A percentile compares a stretch with the other conserved stretches of the same genome.
These are phyloP conservation scores for Podaxis sp. DNA, from an alignment of 768 basidiomycete genomes.

Conservation along the genomic window DNA sequence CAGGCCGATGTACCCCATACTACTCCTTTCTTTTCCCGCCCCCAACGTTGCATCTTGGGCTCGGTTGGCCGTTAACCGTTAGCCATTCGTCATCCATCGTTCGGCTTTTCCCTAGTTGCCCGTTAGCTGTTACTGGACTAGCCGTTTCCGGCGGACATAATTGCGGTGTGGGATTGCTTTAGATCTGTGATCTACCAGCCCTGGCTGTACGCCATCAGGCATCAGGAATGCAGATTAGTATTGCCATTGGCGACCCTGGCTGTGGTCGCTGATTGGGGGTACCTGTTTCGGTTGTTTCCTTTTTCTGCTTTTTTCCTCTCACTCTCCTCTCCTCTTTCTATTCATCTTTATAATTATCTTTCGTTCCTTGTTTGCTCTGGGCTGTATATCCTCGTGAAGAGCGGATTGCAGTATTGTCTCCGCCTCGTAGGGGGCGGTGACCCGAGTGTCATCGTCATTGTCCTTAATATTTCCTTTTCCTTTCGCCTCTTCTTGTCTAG, in stretches of 20 bases:
- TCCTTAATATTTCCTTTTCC: not conserved
- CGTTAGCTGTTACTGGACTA: not conserved
- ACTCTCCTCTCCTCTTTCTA: not conserved
- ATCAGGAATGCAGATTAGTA: not conserved
- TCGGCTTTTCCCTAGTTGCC: not conserved
- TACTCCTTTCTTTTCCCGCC: not conserved
- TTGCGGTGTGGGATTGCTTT: too few relatives aligned
- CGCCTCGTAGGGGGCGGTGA: not conserved
- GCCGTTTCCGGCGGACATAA: not conserved
- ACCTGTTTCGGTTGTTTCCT: not conserved
- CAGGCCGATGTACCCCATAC: not conserved
- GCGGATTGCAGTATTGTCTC: not conserved
- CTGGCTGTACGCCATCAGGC: too few relatives aligned
- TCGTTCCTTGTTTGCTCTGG: not conserved
- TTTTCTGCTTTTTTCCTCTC: not conserved
- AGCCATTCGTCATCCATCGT: not conserved
- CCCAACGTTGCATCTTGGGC: not conserved
- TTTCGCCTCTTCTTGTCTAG: not conserved
- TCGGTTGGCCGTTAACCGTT: not conserved
- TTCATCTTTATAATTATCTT: not conserved
- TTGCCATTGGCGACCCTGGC: not conserved
- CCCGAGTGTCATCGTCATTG: not conserved
- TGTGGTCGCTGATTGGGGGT: not conserved
- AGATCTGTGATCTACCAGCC: too few relatives aligned
- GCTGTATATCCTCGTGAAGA: not conserved